These are phyloP conservation scores for Bipolaris cookei DNA, from an alignment of 2,329 filamentous ascomycete species.

Conservation along the genomic window DNA sequence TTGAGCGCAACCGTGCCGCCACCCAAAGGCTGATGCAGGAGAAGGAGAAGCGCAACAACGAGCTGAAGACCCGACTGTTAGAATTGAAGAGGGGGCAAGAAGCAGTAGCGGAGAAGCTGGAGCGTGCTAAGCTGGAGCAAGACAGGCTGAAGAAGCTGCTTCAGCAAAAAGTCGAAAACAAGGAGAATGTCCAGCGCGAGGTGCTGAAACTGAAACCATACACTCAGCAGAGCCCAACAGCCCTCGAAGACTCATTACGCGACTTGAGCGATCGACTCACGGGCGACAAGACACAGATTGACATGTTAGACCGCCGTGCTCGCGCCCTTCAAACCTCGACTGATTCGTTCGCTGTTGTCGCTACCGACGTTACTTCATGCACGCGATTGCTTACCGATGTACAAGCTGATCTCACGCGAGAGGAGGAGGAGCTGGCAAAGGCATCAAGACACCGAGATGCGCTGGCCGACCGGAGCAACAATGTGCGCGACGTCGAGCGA, in stretches of 20 bases:
- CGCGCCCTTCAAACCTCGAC: conserved; percentile 89
- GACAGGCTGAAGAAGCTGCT: conserved; percentile 73
- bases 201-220: conserved; percentile 90
- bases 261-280: conserved; percentile 81
- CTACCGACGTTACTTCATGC: conserved; percentile 83
- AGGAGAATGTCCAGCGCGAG: conserved; percentile 78
- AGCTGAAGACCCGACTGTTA: conserved; percentile 80
- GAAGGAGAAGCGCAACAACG: conserved; percentile 84
- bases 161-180: conserved; percentile 73
- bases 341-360: conserved; percentile 85
- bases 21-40: conserved; percentile 84
- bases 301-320: conserved; percentile 83
- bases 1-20: conserved; percentile 77
- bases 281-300: conserved; percentile 82
- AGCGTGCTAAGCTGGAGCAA: conserved; percentile 83
- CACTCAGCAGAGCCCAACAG: conserved; percentile 83
- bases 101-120: conserved; percentile 79
- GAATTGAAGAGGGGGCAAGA: conserved; percentile 84
- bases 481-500: conserved; percentile 88
- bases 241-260: conserved; percentile 79
- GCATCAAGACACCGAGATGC: conserved; percentile 85
- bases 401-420: conserved; percentile 79
- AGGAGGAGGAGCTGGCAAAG: conserved; percentile 85
- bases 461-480: conserved; percentile 84
- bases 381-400: conserved; percentile 91